Evolutionary conservation across 139 green algal species (phyloP), one percentile per base, ranked within the genome.

Genomic region (Chara braunii): DNA sequence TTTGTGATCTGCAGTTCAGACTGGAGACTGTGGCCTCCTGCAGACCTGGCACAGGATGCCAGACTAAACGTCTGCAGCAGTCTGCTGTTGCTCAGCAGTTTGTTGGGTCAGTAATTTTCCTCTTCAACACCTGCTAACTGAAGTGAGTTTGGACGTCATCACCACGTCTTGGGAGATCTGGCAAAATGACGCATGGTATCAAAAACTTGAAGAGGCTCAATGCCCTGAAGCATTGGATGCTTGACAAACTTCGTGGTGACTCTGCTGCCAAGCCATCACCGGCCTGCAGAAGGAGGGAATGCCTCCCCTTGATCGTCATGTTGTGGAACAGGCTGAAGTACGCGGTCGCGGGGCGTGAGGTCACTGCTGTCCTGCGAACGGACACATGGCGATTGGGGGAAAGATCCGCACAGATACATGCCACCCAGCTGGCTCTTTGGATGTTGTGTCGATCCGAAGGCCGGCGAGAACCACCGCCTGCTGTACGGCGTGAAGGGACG

Each of bases 271-370:
- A 98, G 89, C 90, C 91, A 11, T 88, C 83, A 31, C 63, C 89
- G 5, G 68, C 56, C 36, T 91, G 97, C 88, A 96, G 95, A 85
- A 78, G 82, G 51, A 86, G 91, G 42, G 92, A 98, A 80, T 98
- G 92, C 84, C 76, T 98, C 59, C 92, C 92, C 8, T 82, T 97
- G 40, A 82, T 94, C 59, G 78, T 98, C 32, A 81, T 98, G 67
- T 81, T 98, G 78, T 48, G 91, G 26, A 98, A 98, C 85, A 75
- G 92, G 14, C 89, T 98, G 40, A 98, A 97, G 92, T 98, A 98
- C 78, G 92, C 91, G 12, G 79, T 98, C 43, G 97, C 85, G 22
- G 85, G 85, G 63, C 87, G 88, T 69, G 92, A 98, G 84, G 90
- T 95, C 56, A 86, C 78, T 55, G 78, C 83, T 58, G 97, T 98